Evolutionary conservation across 345 rosid species (phyloP), one percentile per base, ranked within the genome.

Genomic region (Salix caprea): DNA sequence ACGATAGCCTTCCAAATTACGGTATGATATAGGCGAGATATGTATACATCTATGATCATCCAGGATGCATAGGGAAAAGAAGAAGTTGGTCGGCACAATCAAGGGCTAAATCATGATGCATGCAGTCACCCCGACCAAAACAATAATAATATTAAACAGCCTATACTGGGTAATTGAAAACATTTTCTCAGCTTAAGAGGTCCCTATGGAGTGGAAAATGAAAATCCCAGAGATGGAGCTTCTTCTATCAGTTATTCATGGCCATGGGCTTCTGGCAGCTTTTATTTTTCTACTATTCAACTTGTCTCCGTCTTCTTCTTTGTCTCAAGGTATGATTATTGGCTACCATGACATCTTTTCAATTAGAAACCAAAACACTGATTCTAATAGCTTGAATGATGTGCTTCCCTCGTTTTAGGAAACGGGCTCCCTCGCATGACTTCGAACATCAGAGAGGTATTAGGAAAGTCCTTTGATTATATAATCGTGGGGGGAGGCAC

Each of bases 401-500:
- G 16, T 23, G 30, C 15, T 10, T 72, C 65, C 56, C 28, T 46
- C 56, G 24, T 69, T 72, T 76, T 56, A 91, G 96, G 89, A 56
- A 70, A 67, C 64, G 78, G 71, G 68, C 79, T 85, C 50, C 93
- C 94, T 44, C 82, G 78, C 77, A 84, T 88, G 87, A 91, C 97
- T 62, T 83, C 89, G 21, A 90, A 91, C 70, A 84, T 83, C 4
- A 71, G 78, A 42, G 85, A 90, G 77, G 58, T 91, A 21, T 82
- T 89, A 0, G 92, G 98, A 68, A 86, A 83, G 88, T 89, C 90
- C 72, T 91, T 92, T 65, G 91, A 92, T 78, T 87, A 88, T 88
- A 90, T 91, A 36, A 15, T 92, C 15, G 89, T 86, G 1, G 96
- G 92, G 42, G 92, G 93, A 32, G 96, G 98, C 69, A 87, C 96